phyloP scores from a whole-genome alignment of 2,329 filamentous ascomycete genomes.

The Nemania sp. region DNA sequence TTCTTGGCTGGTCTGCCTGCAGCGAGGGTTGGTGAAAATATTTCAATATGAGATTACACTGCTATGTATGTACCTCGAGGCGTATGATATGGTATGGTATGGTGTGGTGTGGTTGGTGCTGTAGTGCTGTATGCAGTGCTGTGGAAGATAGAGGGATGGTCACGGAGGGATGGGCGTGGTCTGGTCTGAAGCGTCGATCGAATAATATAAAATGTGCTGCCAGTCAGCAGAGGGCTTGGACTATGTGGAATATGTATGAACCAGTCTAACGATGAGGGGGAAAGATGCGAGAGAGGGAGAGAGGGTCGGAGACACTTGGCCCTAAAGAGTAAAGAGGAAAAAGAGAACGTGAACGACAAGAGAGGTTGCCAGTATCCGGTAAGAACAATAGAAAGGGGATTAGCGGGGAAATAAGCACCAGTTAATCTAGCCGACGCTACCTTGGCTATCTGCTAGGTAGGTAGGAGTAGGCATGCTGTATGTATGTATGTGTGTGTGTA shows the following conservation, averaged over 20 bases:
- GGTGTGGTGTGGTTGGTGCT: too few species aligned
- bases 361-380: slow-evolving; percentile 14
- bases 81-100: too few species aligned
- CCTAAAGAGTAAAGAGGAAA: slow-evolving; percentile 32
- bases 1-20: slow-evolving; percentile 36
- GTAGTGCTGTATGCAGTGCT: neutral
- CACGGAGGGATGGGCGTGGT: neutral
- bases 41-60: slow-evolving; percentile 32
- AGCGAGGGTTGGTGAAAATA: slow-evolving; percentile 29
- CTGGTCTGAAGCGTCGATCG: slow-evolving; percentile 26
- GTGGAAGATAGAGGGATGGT: neutral
- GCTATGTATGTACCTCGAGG: slow-evolving; percentile 5
- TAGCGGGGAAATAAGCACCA: slow-evolving; percentile 37
- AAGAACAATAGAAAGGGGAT: slow-evolving; percentile 30
- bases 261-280: slow-evolving; percentile 28
- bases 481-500: neutral
- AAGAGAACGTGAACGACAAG: neutral
- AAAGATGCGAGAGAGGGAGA: slow-evolving; percentile 29
- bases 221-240: slow-evolving; percentile 46
- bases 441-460: slow-evolving; percentile 10
- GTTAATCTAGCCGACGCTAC: slow-evolving; percentile 22
- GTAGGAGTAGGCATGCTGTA: neutral
- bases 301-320: slow-evolving; percentile 31
- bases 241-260: slow-evolving; percentile 36
- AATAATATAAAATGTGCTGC: slow-evolving; percentile 35